Conservation (phyloP, 2,329 filamentous ascomycete species). For the Trichoderma guizhouense region DNA sequence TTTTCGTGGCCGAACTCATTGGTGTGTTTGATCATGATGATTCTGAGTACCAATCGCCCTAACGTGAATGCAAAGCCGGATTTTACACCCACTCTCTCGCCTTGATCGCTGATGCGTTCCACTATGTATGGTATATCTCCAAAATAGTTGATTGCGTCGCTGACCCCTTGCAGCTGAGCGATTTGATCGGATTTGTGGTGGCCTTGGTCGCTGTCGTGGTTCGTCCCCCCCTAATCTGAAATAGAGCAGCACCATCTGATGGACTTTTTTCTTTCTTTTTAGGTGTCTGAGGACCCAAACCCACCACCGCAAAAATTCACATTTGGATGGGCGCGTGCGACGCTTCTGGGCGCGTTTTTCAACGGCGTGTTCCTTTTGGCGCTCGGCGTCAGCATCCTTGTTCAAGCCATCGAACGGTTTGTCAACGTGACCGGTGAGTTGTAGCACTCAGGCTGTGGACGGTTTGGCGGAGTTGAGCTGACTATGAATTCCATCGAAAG, state of each 20-base stretch:
- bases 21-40: conserved; percentile 32
- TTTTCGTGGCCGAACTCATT: conserved; percentile 51
- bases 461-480: conserved; percentile 2
- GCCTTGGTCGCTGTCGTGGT: conserved; percentile 63
- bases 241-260: not conserved
- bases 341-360: conserved; percentile 74
- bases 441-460: not conserved
- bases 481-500: conserved; percentile 37
- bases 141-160: not conserved
- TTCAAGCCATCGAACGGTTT: conserved; percentile 72
- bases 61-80: conserved; percentile 45
- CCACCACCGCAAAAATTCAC: conserved; percentile 51
- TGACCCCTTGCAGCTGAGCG: conserved; percentile 54
- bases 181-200: conserved; percentile 66
- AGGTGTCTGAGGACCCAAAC: conserved; percentile 54
- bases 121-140: conserved; percentile 53
- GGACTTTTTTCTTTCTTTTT: not conserved
- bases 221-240: conserved; percentile 23
- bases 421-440: conserved; percentile 51
- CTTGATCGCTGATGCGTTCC: conserved; percentile 73
- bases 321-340: conserved; percentile 74
- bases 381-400: conserved; percentile 66
- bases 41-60: not conserved
- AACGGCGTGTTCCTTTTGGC: conserved; percentile 73
- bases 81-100: conserved; percentile 70